Percentiles rank a stretch among this genome's conserved stretches.
phyloP scores from a whole-genome alignment of 257 asterid species.

The Ocimum tenuiflorum region DNA sequence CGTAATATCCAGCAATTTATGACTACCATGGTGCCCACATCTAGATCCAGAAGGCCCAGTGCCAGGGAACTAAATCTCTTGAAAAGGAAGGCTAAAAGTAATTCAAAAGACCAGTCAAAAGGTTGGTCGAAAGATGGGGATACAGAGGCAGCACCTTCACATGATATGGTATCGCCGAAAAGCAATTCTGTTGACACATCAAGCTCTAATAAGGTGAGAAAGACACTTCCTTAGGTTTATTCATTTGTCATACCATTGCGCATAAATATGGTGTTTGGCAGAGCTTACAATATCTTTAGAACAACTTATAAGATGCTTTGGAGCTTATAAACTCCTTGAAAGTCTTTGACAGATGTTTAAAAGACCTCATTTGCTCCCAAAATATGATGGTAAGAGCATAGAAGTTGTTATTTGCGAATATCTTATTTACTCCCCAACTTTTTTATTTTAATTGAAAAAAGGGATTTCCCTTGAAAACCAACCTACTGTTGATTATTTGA shows the following conservation, averaged over 20 bases:
- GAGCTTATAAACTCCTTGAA: background rate
- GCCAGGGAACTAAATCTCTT: slow-evolving; percentile 93
- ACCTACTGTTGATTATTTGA: background rate
- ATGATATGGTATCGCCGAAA: slow-evolving; percentile 66
- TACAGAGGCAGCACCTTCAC: slow-evolving; percentile 56
- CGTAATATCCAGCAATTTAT: slow-evolving; percentile 68
- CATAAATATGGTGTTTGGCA: background rate
- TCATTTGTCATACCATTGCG: background rate
- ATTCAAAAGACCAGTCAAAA: slow-evolving; percentile 79
- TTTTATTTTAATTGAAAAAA: background rate
- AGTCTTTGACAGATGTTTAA: background rate
- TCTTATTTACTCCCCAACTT: too few species aligned
- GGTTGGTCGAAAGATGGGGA: slow-evolving; percentile 82
- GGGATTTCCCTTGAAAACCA: background rate
- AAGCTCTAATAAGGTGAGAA: slow-evolving; percentile 63
- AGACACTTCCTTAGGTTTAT: background rate
- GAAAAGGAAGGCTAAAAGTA: slow-evolving; percentile 86
- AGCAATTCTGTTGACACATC: slow-evolving; percentile 48
- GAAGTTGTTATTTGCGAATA: background rate
- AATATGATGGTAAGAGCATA: background rate
- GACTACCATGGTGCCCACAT: slow-evolving; percentile 72
- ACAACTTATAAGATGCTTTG: background rate
- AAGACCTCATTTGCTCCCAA: background rate
- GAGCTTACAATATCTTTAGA: background rate
- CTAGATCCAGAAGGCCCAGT: slow-evolving; percentile 92